Evolutionary conservation across 2,329 filamentous ascomycete genomes (phyloP).

Genomic region (Chaetomiaceae sp.): DNA sequence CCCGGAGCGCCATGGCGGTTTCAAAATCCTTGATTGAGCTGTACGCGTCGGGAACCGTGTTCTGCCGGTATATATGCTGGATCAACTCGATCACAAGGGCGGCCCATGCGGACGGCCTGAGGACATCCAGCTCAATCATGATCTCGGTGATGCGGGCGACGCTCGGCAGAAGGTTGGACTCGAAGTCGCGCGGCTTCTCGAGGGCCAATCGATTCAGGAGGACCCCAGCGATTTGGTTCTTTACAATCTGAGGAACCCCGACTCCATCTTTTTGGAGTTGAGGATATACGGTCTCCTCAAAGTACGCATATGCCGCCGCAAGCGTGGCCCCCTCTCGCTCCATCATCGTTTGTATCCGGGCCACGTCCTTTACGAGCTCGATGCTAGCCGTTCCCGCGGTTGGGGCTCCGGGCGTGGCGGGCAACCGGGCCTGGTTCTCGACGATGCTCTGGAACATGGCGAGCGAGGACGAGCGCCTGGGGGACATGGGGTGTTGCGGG

Average conservation of each 20-base stretch:
- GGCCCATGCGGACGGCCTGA: slow-evolving; percentile 34
- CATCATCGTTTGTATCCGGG: slow-evolving; percentile 30
- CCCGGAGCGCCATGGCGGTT: slow-evolving; percentile 29
- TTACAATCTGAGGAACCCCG: slow-evolving; percentile 32
- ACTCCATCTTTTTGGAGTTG: slow-evolving; percentile 25
- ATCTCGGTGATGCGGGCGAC: slow-evolving; percentile 38
- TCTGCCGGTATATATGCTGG: slow-evolving; percentile 31
- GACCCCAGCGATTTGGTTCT: slow-evolving; percentile 25
- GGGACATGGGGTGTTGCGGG: background rate
- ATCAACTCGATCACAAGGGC: slow-evolving; percentile 34
- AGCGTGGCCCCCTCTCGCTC: slow-evolving; percentile 18
- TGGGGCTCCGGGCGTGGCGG: background rate
- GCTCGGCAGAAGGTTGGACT: slow-evolving; percentile 32
- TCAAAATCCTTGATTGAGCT: slow-evolving; percentile 29
- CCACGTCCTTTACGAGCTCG: slow-evolving; percentile 29
- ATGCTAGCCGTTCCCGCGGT: slow-evolving; percentile 11
- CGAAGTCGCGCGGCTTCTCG: slow-evolving; percentile 33
- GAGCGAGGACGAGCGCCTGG: slow-evolving; percentile 11
- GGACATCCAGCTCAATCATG: slow-evolving; percentile 33
- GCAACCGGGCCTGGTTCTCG: background rate
- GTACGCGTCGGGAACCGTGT: slow-evolving; percentile 26
- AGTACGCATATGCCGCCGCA: slow-evolving; percentile 31
- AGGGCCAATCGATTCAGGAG: slow-evolving; percentile 32
- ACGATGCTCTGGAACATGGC: slow-evolving; percentile 26
- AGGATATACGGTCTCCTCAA: slow-evolving; percentile 33